Conservation (phyloP, 83 land plant species). For the Larix sibirica region DNA sequence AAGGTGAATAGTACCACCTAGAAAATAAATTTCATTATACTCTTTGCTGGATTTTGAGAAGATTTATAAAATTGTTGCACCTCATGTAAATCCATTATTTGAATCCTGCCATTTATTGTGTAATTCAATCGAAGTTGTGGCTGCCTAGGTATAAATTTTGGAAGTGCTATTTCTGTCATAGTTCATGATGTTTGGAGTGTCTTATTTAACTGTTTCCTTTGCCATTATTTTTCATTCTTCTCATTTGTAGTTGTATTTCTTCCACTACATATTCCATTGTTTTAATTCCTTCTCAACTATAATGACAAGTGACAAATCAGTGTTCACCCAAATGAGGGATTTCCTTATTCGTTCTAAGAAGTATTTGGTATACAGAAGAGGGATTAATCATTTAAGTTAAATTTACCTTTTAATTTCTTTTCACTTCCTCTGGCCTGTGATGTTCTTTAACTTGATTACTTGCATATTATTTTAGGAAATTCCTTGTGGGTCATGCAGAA, state of each 20-base stretch:
- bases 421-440: neutral
- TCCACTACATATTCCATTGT: neutral
- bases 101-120: neutral
- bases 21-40: neutral
- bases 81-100: neutral
- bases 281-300: neutral
- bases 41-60: neutral
- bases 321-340: too few relatives aligned
- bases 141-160: neutral
- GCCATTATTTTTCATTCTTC: neutral
- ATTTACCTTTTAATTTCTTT: neutral
- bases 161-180: neutral
- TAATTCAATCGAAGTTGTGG: neutral
- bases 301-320: neutral
- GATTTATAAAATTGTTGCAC: neutral
- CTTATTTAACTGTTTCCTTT: neutral
- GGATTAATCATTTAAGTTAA: neutral
- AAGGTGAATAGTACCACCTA: conserved; percentile 32
- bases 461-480: neutral
- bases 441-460: neutral
- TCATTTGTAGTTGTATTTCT: neutral
- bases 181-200: neutral
- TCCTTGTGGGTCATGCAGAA: neutral
- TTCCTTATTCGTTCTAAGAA: neutral
- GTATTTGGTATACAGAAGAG: neutral